Evolutionary conservation across 257 asterid genomes (phyloP), one percentile per base, ranked within the genome.

Genomic region (Solanum medicagineum): DNA sequence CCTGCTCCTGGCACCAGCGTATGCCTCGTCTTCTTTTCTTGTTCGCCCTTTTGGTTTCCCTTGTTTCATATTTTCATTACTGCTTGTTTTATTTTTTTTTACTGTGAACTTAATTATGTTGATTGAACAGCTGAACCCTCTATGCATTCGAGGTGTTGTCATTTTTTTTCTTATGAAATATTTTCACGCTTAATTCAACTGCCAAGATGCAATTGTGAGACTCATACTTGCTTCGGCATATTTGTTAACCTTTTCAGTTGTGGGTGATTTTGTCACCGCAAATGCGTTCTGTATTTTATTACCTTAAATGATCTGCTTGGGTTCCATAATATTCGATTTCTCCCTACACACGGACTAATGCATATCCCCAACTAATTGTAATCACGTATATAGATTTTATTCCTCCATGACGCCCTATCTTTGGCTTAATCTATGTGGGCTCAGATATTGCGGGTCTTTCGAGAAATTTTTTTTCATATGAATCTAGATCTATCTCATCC

Each of bases 1-100:
- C 98, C 99, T 85, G 92, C 95, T 90, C 98, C 99, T 85, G 98
- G 98, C 87, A 93, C 99, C 89, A 88, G 92, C 81, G 98, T 97
- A 95, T 47, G 88, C 84, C 83, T 29, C 70, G 45, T 42, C 65
- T 59, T 26, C 65, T 54, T 84, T 55, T 75, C 36, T 59, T 79
- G 82, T 79, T 16, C 16, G 80, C 26, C 12, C 79, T 57, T n/a
- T 62, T 62, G 10, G 10, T 9, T 24, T n/a, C 69, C 44, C n/a
- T 20, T 5, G 54, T 56, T 40, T 55, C 45, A 40, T 84, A 16
- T 15, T 62, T 80, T 60, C 66, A 24, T 8, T 62, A 9, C 45
- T 81, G 17, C 42, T 81, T 7, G 62, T 83, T 83, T 32, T 65
- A 26, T 36, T 71, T 19, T 40, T 53, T 49, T 36, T 75, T 13